These are phyloP conservation scores for Xerocomus nothofagi DNA, from an alignment of 1,284 basidiomycete genomes.

Conservation along the genomic window DNA sequence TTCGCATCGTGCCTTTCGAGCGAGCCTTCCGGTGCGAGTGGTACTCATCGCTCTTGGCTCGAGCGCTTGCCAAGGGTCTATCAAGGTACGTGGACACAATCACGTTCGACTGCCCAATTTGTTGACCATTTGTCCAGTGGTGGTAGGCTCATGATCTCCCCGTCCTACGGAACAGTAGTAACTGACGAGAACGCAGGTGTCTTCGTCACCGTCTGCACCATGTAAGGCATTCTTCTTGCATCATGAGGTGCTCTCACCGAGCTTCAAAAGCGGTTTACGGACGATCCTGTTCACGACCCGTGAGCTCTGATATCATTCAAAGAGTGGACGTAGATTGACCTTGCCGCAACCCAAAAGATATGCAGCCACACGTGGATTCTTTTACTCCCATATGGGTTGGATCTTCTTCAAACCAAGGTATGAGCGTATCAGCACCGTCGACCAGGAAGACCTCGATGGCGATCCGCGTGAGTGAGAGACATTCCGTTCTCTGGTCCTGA, in stretches of 20 bases:
- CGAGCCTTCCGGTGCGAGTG: slow-evolving; percentile 49
- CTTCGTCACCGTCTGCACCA: slow-evolving; percentile 9
- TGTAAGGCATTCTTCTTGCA: background rate
- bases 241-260: background rate
- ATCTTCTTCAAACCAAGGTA: slow-evolving; percentile 79
- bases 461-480: slow-evolving; percentile 41
- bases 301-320: background rate
- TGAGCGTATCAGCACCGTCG: slow-evolving; percentile 60
- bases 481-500: background rate
- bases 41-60: slow-evolving; percentile 66
- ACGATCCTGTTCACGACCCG: slow-evolving; percentile 9
- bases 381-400: slow-evolving; percentile 83
- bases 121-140: slow-evolving; percentile 3
- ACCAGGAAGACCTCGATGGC: slow-evolving; percentile 66
- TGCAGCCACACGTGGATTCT: slow-evolving; percentile 68
- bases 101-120: background rate
- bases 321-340: background rate
- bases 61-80: slow-evolving; percentile 67
- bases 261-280: slow-evolving; percentile 4
- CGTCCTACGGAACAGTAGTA: background rate
- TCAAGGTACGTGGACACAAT: slow-evolving; percentile 41
- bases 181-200: slow-evolving; percentile 4
- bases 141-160: slow-evolving; percentile 1
- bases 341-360: slow-evolving; percentile 46
- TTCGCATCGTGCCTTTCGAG: slow-evolving; percentile 8